Evolutionary conservation across 2,329 filamentous ascomycete genomes (phyloP).

Genomic region (Aureobasidium zeae): DNA sequence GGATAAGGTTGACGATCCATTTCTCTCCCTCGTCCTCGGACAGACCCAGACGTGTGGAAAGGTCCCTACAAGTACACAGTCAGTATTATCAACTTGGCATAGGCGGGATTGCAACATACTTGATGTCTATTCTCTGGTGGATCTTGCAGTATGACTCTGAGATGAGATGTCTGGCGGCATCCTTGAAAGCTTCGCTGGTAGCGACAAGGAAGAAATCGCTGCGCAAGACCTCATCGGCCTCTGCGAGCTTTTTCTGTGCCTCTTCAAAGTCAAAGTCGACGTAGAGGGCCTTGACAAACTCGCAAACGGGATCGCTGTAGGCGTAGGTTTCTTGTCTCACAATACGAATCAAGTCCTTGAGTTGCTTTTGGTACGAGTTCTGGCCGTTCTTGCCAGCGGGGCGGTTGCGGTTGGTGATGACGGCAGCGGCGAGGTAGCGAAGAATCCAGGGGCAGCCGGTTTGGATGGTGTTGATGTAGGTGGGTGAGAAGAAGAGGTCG

Average conservation of each 20-base stretch:
- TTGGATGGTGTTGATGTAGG: conserved; percentile 99
- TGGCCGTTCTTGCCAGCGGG: conserved; percentile 82
- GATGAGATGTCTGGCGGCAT: conserved; percentile 89
- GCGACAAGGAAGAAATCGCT: conserved; percentile 91
- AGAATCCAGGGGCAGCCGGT: conserved; percentile 94
- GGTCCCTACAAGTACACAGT: conserved; percentile 47
- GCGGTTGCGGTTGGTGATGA: conserved; percentile 70
- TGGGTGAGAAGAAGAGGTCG: conserved; percentile 92
- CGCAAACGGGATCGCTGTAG: conserved; percentile 90
- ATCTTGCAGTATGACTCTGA: conserved; percentile 99
- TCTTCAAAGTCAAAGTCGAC: conserved; percentile 97
- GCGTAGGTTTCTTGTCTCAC: conserved; percentile 97
- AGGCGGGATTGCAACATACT: conserved; percentile 40
- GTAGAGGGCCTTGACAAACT: conserved; percentile 93
- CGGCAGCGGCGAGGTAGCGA: conserved; percentile 84
- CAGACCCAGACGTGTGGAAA: conserved; percentile 83
- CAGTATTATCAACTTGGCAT: background rate
- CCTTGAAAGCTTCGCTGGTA: conserved; percentile 79
- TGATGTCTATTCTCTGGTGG: conserved; percentile 95
- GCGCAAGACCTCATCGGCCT: conserved; percentile 84
- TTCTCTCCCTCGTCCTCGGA: conserved; percentile 96
- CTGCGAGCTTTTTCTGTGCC: conserved; percentile 75
- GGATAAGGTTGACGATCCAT: conserved; percentile 99
- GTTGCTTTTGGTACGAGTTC: conserved; percentile 95
- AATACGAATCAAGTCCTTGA: conserved; percentile 93